Conservation (phyloP, 345 rosid species). For the Eucalyptus dawsonii region DNA sequence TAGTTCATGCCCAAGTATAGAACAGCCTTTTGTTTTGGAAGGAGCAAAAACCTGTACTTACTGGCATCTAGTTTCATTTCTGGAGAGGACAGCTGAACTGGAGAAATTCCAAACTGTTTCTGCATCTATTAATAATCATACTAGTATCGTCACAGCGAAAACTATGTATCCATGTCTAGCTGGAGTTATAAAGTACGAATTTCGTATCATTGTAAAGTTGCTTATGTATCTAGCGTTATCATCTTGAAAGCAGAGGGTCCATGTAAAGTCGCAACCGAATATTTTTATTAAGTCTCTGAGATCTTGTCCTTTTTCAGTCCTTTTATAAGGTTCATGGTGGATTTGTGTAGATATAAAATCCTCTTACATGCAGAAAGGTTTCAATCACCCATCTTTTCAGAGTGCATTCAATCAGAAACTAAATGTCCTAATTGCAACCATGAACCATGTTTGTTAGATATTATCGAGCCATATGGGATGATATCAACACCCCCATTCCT, state of each 20-base stretch:
- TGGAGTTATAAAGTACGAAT: too few relatives aligned
- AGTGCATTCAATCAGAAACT: too few relatives aligned
- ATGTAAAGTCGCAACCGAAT: not conserved
- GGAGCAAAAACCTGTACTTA: not conserved
- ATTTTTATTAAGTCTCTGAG: not conserved
- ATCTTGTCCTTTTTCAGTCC: not conserved
- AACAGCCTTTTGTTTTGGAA: not conserved
- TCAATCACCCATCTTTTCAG: not conserved
- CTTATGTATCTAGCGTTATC: not conserved
- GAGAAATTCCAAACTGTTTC: not conserved
- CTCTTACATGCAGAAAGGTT: not conserved
- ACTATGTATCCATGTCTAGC: not conserved
- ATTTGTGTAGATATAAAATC: too few relatives aligned
- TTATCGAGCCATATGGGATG: too few relatives aligned
- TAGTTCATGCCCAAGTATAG: not conserved
- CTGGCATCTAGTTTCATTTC: not conserved
- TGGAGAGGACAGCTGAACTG: not conserved
- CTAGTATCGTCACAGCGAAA: not conserved
- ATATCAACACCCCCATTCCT: too few relatives aligned
- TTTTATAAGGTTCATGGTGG: not conserved
- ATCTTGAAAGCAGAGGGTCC: not conserved
- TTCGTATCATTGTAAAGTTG: not conserved
- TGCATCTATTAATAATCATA: fast-evolving
- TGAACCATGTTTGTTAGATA: too few relatives aligned
- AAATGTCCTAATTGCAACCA: too few relatives aligned